phyloP scores from a whole-genome alignment of 2,329 filamentous ascomycete species.

The Scleromitrula shiraiana region DNA sequence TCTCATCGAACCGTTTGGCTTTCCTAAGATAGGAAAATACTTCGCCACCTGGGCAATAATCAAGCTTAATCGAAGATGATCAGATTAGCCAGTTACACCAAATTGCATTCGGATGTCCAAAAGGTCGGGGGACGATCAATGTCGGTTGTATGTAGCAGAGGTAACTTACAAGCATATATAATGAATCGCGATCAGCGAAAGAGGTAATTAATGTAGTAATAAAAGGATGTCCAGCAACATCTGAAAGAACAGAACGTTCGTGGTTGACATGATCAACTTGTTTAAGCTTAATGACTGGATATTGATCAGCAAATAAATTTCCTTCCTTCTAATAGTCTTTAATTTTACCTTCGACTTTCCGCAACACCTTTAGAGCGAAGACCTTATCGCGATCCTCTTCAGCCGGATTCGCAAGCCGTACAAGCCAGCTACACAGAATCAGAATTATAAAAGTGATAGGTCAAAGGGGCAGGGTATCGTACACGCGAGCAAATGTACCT shows the following conservation, averaged over 20 bases:
- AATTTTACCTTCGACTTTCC: slow-evolving; percentile 48
- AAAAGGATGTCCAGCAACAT: slow-evolving; percentile 74
- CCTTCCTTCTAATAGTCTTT: not conserved
- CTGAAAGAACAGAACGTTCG: slow-evolving; percentile 69
- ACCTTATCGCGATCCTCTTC: slow-evolving; percentile 53
- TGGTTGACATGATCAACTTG: slow-evolving; percentile 82
- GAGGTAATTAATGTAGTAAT: slow-evolving; percentile 72
- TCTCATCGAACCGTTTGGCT: slow-evolving; percentile 70
- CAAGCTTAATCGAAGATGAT: slow-evolving; percentile 38
- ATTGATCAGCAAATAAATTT: not conserved
- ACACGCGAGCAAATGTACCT: slow-evolving; percentile 74
- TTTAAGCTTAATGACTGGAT: slow-evolving; percentile 67
- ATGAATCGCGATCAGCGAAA: slow-evolving; percentile 69
- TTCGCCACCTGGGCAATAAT: slow-evolving; percentile 77
- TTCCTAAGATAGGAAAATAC: slow-evolving; percentile 76
- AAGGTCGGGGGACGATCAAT: not conserved
- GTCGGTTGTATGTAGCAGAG: not conserved
- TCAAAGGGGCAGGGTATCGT: slow-evolving; percentile 4
- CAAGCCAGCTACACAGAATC: slow-evolving; percentile 46
- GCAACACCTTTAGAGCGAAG: slow-evolving; percentile 75
- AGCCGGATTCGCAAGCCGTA: slow-evolving; percentile 50
- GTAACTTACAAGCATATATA: slow-evolving; percentile 63
- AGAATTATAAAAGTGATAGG: slow-evolving; percentile 2
- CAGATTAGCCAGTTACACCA: not conserved
- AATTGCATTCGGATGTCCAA: not conserved